Evolutionary conservation across 495 filamentous ascomycete genomes (phyloP), one percentile per base, ranked within the genome.

Genomic region (Aspergillus ostianus): DNA sequence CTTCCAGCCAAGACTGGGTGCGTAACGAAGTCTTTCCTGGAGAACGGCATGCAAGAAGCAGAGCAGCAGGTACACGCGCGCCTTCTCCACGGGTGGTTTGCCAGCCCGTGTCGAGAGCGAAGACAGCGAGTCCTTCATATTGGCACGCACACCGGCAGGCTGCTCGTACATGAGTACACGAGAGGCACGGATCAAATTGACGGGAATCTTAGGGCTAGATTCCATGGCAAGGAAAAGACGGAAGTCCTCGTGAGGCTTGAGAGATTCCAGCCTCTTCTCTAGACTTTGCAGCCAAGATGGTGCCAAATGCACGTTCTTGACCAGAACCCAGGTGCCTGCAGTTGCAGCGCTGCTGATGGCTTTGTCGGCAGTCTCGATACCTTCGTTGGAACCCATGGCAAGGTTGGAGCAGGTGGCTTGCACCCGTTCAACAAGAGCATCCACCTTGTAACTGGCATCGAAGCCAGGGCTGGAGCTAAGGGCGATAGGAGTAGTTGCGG

Each of bases 251-350:
- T 97, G 90, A 44, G 94, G 95, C 68, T 96, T 96, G 65, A 99
- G 87, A 13, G 92, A 90, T 65, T 95, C 91, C 74, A 99, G 87
- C 55, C 92, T 84, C 81, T 99, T 99, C 78, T 98, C 94, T 10
- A 99, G 82, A 64, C 91, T 94, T 70, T 98, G 94, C 20, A 99
- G 80, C 95, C 95, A 99, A 30, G 88, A 88, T 3, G 93, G 92
- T 29, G 93, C 92, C 58, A 99, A 84, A 73, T 99, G 94, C 32
- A 99, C 94, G 80, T 99, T 99, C 85, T 99, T 99, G 80, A 99
- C 85, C 6, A 98, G 81, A 19, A 99, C 95, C 94, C 94, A 99
- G 32, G 87, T 92, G 58, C 94, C 94, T 4, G 88, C 89, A 53
- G 93, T 90, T 7, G 95, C 93, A 17, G 94, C 94, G 69, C 91